Evolutionary conservation across 495 filamentous ascomycete species (phyloP), one percentile per base, ranked within the genome.

Genomic region (Glutinoglossum americanum): DNA sequence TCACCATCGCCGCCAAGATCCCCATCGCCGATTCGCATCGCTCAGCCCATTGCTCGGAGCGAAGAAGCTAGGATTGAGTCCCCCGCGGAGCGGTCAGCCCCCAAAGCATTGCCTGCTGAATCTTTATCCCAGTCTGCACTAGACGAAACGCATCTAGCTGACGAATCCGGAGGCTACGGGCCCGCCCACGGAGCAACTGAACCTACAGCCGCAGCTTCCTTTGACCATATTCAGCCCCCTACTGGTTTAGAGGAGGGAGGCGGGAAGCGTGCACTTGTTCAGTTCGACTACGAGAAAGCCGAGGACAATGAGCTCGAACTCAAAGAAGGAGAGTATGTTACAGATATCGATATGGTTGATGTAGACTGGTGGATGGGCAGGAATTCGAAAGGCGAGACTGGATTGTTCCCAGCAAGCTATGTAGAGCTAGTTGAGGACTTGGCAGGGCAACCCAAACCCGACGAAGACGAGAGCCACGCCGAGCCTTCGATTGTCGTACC

Each of bases 321-420:
- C 3, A 74, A 73, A n/a, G 92, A 99, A 69, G 88, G 89, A 19
- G 87, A 94, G 57, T 79, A 81, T 62, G 82, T 99, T 37, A 89
- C 81, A n/a, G 81, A 95, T 60, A 94, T 99, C 64, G 88, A 99
- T 49, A 93, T 94, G 87, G 88, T 98, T 1, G 93, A 98, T 61
- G 71, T 77, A 51, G 90, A 97, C 66, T 99, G 92, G 92, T 99
- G 92, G 92, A 81, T 92, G 76, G 92, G 92, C 11, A 80, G 80
- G 57, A 97, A 96, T 67, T 64, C 71, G 6, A 72, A 69, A 54
- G 93, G 92, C 58, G 85, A 96, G 65, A 77, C 73, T 33, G 92
- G 92, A 7, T 73, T 97, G 30, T 99, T 99, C 73, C 92, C 92
- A 0, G 90, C 86, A 67, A 96, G 94, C 69, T 99, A 97, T 60